Evolutionary conservation across 2,329 filamentous ascomycete genomes (phyloP).

Genomic region (Penicillium sp.): DNA sequence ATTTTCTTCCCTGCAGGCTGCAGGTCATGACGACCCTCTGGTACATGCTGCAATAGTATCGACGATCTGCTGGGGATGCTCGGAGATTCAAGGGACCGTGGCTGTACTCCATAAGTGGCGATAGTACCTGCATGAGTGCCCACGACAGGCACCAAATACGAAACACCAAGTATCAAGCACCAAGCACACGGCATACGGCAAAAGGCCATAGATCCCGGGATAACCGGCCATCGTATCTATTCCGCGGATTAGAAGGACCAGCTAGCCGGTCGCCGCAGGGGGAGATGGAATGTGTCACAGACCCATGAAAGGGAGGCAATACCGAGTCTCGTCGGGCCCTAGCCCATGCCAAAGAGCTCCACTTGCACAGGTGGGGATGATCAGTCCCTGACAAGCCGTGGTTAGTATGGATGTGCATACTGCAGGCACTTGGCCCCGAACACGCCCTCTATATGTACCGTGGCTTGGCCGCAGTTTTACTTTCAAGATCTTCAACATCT

Average conservation of each 20-base stretch:
- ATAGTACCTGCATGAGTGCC: constrained; percentile 9
- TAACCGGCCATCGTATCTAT: background rate
- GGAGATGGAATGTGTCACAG: constrained; percentile 26
- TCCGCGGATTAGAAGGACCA: background rate
- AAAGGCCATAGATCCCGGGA: background rate
- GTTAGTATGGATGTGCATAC: constrained; percentile 25
- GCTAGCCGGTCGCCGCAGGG: constrained; percentile 11
- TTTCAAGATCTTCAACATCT: constrained; percentile 9
- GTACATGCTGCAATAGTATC: background rate
- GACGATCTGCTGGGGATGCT: background rate
- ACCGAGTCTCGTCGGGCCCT: constrained; percentile 16
- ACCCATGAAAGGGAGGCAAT: constrained; percentile 13
- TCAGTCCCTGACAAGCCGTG: constrained; percentile 20
- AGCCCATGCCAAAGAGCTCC: constrained; percentile 23
- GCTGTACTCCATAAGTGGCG: background rate
- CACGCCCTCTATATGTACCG: constrained; percentile 21
- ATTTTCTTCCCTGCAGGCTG: constrained; percentile 23
- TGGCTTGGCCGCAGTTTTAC: constrained; percentile 8
- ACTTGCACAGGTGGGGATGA: constrained; percentile 24
- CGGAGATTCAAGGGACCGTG: constrained; percentile 6
- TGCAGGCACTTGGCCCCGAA: constrained; percentile 7
- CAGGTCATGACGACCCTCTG: constrained; percentile 13
- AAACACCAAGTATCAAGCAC: no score
- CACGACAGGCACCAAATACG: background rate
- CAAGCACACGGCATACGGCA: background rate